Percentiles rank a stretch among this genome's conserved stretches.
Evolutionary conservation across 208 protist genomes (phyloP).

Genomic region (Leishmania guyanensis): DNA sequence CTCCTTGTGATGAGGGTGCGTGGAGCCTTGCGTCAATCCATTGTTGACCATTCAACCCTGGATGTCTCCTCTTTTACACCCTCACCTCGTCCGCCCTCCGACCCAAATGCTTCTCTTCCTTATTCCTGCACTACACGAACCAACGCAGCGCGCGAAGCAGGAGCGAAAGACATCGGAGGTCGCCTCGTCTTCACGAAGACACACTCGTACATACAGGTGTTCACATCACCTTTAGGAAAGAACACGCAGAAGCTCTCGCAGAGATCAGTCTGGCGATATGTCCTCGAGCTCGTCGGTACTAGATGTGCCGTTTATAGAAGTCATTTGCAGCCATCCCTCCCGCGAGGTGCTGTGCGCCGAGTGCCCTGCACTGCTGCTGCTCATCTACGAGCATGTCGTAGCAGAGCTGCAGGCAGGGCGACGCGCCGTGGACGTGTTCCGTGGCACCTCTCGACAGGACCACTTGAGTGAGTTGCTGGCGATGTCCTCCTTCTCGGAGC

Average conservation of each 20-base stretch:
- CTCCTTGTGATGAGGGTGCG: background rate
- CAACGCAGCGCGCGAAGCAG: background rate
- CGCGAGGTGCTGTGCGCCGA: conserved; percentile 60
- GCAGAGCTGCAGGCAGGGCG: conserved; percentile 35
- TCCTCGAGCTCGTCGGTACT: conserved; percentile 16
- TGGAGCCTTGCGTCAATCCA: background rate
- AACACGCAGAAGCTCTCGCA: background rate
- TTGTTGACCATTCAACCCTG: background rate
- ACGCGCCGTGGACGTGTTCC: conserved; percentile 46
- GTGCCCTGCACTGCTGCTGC: conserved; percentile 68
- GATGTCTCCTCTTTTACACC: background rate
- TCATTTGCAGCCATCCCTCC: conserved; percentile 48
- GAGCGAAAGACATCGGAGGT: background rate
- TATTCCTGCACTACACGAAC: background rate
- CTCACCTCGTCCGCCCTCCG: background rate
- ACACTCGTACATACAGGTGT: background rate
- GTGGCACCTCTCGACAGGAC: conserved; percentile 36
- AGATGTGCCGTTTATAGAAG: conserved; percentile 48
- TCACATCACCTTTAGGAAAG: background rate
- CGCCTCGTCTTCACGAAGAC: background rate
- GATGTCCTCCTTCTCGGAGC: conserved; percentile 26
- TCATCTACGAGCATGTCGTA: conserved; percentile 74
- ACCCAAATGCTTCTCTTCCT: background rate
- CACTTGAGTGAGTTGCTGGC: conserved; percentile 48
- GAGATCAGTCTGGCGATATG: conserved; percentile 3